Percentiles rank a stretch among this genome's conserved stretches.
phyloP scores from a whole-genome alignment of 345 rosid genomes.

The Moricandia arvensis region DNA sequence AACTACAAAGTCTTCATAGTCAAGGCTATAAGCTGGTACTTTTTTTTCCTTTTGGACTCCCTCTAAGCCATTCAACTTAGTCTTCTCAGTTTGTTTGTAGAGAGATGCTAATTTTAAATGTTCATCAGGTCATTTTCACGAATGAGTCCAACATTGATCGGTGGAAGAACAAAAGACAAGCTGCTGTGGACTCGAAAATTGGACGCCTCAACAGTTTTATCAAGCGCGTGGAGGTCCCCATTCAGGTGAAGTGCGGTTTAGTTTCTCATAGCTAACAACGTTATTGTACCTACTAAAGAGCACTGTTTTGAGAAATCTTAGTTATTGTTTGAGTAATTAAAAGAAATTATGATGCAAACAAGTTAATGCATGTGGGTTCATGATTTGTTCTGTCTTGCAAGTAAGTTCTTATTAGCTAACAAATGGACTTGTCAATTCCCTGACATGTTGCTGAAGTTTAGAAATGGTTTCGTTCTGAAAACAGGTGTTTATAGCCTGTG shows the following conservation, averaged over 20 bases:
- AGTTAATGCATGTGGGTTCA: neutral
- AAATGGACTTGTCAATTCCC: neutral
- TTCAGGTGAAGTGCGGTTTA: slow-evolving; percentile 59
- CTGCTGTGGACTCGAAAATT: slow-evolving; percentile 83
- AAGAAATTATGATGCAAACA: neutral
- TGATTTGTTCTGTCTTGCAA: neutral
- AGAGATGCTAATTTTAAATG: slow-evolving; percentile 17
- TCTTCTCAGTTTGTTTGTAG: neutral
- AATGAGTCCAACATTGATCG: slow-evolving; percentile 97
- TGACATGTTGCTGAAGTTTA: neutral
- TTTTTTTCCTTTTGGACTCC: slow-evolving; percentile 2
- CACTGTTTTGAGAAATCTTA: neutral
- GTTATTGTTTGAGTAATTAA: neutral
- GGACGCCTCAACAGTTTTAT: slow-evolving; percentile 86
- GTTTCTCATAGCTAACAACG: neutral
- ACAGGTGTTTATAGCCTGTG: slow-evolving; percentile 92
- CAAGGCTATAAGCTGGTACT: slow-evolving; percentile 91
- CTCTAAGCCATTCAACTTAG: neutral
- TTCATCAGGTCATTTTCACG: slow-evolving; percentile 75
- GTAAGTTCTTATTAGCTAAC: neutral
- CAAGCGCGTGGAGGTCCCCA: slow-evolving; percentile 67
- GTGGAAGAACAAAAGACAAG: slow-evolving; percentile 94
- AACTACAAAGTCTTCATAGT: slow-evolving; percentile 64
- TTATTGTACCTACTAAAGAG: neutral
- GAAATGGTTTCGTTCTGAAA: neutral